phyloP scores from a whole-genome alignment of 768 basidiomycete species.

The Russula emetica region DNA sequence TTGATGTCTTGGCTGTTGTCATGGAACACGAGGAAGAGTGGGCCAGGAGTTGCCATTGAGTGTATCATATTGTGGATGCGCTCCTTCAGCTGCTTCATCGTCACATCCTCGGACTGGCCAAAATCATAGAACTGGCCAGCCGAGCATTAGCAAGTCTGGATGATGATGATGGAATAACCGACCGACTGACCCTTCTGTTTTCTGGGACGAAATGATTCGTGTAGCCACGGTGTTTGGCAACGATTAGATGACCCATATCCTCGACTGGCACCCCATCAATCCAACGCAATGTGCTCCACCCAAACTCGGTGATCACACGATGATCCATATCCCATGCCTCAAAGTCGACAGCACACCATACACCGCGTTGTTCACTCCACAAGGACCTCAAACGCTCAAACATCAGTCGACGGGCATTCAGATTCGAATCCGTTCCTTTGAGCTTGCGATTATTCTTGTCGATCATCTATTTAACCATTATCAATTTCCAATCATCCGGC shows the following conservation, averaged over 20 bases:
- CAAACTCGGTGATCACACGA: slow-evolving; percentile 72
- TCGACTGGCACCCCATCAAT: slow-evolving; percentile 45
- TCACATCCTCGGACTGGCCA: slow-evolving; percentile 55
- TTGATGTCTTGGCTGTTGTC: slow-evolving; percentile 74
- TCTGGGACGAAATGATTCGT: slow-evolving; percentile 64
- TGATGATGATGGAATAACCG: neutral
- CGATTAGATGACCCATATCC: slow-evolving; percentile 56
- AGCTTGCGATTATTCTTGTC: slow-evolving; percentile 78
- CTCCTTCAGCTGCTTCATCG: slow-evolving; percentile 47
- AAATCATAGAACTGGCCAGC: slow-evolving; percentile 56
- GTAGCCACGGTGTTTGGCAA: slow-evolving; percentile 55
- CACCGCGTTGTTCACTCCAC: slow-evolving; percentile 60
- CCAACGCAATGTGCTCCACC: slow-evolving; percentile 65
- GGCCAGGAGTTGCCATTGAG: slow-evolving; percentile 43
- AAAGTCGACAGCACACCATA: slow-evolving; percentile 77
- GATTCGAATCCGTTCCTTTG: slow-evolving; percentile 54
- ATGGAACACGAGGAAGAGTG: slow-evolving; percentile 78
- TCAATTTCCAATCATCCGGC: slow-evolving; percentile 6
- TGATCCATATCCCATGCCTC: slow-evolving; percentile 82
- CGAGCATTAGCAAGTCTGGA: neutral
- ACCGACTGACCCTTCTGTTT: slow-evolving; percentile 50
- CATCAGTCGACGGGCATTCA: slow-evolving; percentile 52
- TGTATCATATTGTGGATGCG: slow-evolving; percentile 48
- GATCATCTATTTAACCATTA: slow-evolving; percentile 46
- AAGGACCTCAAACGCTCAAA: slow-evolving; percentile 67